Evolutionary conservation across 768 basidiomycete species (phyloP), one percentile per base, ranked within the genome.

Genomic region (Terana coerulea): DNA sequence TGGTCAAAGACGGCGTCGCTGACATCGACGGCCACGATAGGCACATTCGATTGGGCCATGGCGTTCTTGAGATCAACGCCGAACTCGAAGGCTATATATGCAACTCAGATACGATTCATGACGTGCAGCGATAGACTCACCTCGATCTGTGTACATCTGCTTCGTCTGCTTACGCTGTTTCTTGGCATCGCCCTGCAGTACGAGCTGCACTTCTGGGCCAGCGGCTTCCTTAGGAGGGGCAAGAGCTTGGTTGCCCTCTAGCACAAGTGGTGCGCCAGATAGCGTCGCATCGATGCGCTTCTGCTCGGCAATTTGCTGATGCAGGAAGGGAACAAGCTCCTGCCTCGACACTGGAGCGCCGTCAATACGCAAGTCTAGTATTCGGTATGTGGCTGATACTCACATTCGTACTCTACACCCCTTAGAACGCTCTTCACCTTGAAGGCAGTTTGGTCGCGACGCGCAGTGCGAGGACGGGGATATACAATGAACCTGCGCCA

Each of bases 381-480:
- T 1, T 9, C 3, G n/a, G 25, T 36, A 59, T 1, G 12, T 3
- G n/a, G 25, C 2, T 11, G 61, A 46, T 21, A 33, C 80, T 53
- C 55, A 88, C 89, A 69, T 63, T 90, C 89, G 45, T 80, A 76
- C 64, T 91, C 90, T 0, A 83, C 84, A 21, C 86, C 84, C 64
- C 81, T 86, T 44, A 92, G 72, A 21, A 92, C 82, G 58, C 86
- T 91, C 72, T 90, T 91, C 41, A 91, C 81, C 61, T 85, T 90
- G 77, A 88, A 91, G 0, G 83, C 83, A 8, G 80, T 66, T 48
- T 84, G 80, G 54, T 86, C 84, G 36, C 80, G 70, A 17, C 79
- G 77, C 28, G 69, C 72, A 12, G 70, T 69, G 34, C 83, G 79
- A 17, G 87, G 80, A 22, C 77, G 69, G 17, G 73, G 75, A 57